Conservation (phyloP, 2,329 filamentous ascomycete species). For the Talaromyces amestolkiae region DNA sequence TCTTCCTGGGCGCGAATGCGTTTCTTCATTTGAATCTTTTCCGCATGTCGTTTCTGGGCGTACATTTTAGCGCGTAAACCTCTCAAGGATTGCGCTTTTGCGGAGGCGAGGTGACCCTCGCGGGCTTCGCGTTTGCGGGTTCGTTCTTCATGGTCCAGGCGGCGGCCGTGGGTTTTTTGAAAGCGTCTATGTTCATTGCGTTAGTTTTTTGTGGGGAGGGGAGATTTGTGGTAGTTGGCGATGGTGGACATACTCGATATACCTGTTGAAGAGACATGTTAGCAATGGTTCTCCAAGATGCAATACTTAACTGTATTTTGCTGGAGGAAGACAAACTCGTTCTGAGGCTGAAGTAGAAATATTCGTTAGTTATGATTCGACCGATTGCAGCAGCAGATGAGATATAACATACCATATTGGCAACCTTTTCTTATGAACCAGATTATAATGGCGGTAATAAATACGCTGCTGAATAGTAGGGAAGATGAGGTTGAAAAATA, state of each 20-base stretch:
- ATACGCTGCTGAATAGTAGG: background rate
- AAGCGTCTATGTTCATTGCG: constrained; percentile 18
- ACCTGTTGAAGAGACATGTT: constrained; percentile 30
- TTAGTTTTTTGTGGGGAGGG: constrained; percentile 7
- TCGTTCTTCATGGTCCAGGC: constrained; percentile 84
- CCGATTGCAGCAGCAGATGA: background rate
- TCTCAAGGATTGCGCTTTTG: constrained; percentile 89
- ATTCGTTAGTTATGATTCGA: background rate
- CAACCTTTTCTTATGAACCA: background rate
- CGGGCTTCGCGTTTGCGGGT: constrained; percentile 81
- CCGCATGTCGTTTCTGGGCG: constrained; percentile 87
- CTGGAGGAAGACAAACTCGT: constrained; percentile 7
- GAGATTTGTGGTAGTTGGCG: constrained; percentile 46
- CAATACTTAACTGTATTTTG: background rate
- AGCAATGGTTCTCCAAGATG: background rate
- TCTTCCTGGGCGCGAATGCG: constrained; percentile 92
- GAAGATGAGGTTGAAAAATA: constrained; percentile 14
- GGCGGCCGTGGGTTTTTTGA: constrained; percentile 19
- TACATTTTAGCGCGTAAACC: constrained; percentile 90
- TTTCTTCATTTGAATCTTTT: constrained; percentile 99
- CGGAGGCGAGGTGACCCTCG: constrained; percentile 81
- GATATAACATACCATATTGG: background rate
- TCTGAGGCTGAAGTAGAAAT: constrained; percentile 5
- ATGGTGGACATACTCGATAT: constrained; percentile 66
- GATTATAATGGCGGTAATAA: background rate